Conservation (phyloP, 768 basidiomycete genomes). For the Serendipita sp. region DNA sequence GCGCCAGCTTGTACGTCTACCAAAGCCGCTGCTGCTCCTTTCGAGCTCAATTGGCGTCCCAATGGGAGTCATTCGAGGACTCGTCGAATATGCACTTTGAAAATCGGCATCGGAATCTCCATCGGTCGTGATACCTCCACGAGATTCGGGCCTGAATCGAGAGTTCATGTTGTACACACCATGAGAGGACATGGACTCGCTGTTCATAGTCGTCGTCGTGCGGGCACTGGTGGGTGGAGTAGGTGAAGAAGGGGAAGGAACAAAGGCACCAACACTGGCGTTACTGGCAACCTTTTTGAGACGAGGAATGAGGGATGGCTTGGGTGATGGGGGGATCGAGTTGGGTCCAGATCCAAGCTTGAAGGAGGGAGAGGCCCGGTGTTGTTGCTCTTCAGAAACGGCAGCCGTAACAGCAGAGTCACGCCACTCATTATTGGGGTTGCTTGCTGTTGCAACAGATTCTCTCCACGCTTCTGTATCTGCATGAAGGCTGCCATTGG, state of each 20-base stretch:
- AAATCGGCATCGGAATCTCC: conserved; percentile 67
- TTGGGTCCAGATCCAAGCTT: neutral
- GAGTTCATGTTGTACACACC: neutral
- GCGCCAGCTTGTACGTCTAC: neutral
- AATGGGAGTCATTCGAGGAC: conserved; percentile 29
- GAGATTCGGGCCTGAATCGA: neutral
- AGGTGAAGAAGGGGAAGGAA: neutral
- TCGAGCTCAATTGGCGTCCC: neutral
- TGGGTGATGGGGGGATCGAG: neutral
- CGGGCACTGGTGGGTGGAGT: neutral
- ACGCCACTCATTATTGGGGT: neutral
- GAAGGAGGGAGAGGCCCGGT: neutral
- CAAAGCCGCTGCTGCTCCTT: neutral
- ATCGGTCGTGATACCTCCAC: conserved; percentile 30
- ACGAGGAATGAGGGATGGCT: neutral
- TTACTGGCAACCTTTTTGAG: neutral
- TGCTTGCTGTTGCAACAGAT: neutral
- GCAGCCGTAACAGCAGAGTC: neutral
- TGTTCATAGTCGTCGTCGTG: neutral
- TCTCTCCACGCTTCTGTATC: neutral
- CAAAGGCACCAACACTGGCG: neutral
- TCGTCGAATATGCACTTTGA: conserved; percentile 69
- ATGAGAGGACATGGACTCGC: neutral
- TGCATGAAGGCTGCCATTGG: neutral
- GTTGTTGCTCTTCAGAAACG: neutral